Evolutionary conservation across 495 filamentous ascomycete species (phyloP), one percentile per base, ranked within the genome.

Genomic region (Talaromyces borbonicus): DNA sequence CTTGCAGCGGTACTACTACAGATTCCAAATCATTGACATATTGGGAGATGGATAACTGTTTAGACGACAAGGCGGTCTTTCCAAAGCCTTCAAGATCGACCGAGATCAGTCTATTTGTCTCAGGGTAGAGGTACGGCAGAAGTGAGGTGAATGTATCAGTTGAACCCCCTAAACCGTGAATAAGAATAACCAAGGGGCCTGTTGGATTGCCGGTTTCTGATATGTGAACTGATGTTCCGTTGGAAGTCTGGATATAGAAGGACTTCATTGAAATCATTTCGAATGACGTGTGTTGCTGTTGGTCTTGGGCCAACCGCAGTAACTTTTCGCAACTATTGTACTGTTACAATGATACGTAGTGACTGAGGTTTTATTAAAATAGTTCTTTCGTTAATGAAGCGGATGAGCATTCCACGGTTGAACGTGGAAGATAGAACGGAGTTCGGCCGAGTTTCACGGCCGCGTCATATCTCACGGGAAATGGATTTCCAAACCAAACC

Each of bases 11-110:
- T 46, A 39, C 37, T 27, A 58, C 19, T 44, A 58, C 46, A 45
- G 44, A 43, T 46, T 49, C 46, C 32, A 58, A 24, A 40, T 58
- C 51, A 15, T 52, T 25, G 37, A 58, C 56, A 47, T 56, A 55
- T 0, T 44, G 47, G 4, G 42, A 22, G 22, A 58, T 49, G n/a
- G 56, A 53, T 9, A 53, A 51, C 5, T 41, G 24, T 9, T 27
- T 36, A 3, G 50, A 54, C 37, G 39, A 43, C 18, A 43, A 25
- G 14, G 23, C 39, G 3, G 39, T 43, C 12, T 43, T 43, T 43
- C 39, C 39, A 27, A 43, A 43, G 14, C 39, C 39, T 11, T 43
- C 39, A 14, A 43, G 24, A 11, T 43, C 39, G 22, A 43, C 39
- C n/a, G 39, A 43, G n/a, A 43, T 14, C 14, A 43, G 15, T 43